Evolutionary conservation across 176 grass and related monocot species (phyloP).

Genomic region (Triticum monococcum): DNA sequence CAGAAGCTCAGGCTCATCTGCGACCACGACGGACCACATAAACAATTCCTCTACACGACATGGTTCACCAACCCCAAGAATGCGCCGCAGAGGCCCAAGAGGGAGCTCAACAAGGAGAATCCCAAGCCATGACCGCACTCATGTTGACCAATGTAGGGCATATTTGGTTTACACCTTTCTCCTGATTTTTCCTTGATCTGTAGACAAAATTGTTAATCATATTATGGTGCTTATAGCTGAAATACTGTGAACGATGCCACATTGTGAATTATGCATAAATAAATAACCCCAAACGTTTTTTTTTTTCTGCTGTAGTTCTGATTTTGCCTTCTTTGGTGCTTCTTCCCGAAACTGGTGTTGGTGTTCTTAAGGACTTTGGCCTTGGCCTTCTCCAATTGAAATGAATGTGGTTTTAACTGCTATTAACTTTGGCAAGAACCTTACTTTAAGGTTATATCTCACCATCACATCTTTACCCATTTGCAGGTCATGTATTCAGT

Average conservation of each 20-base stretch:
- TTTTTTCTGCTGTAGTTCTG: not conserved
- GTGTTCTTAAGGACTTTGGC: not conserved
- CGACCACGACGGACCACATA: conserved; percentile 78
- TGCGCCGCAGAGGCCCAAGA: conserved; percentile 43
- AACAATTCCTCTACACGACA: conserved; percentile 92
- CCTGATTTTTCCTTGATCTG: not conserved
- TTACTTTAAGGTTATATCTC: not conserved
- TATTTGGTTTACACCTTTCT: not conserved
- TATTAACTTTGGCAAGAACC: not conserved
- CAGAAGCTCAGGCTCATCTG: conserved; percentile 89
- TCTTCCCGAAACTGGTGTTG: not conserved
- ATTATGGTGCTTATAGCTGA: not conserved
- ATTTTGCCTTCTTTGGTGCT: not conserved
- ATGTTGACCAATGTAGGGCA: not conserved
- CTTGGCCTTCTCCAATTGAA: not conserved
- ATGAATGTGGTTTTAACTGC: not conserved
- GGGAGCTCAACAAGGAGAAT: not conserved
- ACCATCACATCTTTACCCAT: not conserved
- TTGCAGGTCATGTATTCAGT: not conserved
- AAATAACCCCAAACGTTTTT: not conserved
- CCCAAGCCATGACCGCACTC: not conserved
- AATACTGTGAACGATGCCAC: not conserved
- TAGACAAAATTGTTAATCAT: not conserved
- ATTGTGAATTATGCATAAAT: not conserved
- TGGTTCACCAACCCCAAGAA: conserved; percentile 95